Evolutionary conservation across 768 basidiomycete genomes (phyloP).

Genomic region (Strobilomyces echinocephalus): DNA sequence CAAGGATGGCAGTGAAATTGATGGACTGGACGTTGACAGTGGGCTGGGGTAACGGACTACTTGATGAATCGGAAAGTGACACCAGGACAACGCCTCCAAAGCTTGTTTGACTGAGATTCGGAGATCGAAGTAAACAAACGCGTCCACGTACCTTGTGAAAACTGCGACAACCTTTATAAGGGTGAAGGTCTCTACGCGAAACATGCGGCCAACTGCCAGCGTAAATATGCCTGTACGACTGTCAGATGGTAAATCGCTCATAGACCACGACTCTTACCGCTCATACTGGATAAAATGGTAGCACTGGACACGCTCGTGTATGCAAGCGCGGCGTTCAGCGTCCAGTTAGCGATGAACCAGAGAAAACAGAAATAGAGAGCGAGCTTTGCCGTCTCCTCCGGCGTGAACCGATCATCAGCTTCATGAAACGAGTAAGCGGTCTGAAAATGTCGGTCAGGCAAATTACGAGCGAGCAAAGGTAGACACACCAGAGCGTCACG

Average conservation of each 20-base stretch:
- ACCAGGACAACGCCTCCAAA: conserved; percentile 83
- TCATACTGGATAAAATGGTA: conserved; percentile 84
- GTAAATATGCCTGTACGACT: conserved; percentile 80
- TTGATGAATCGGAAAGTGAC: conserved; percentile 75
- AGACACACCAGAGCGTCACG: conserved; percentile 19
- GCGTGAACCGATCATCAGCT: conserved; percentile 44
- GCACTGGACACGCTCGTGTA: conserved; percentile 94
- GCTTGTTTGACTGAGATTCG: conserved; percentile 35
- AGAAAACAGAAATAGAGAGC: conserved; percentile 79
- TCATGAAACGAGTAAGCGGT: conserved; percentile 3
- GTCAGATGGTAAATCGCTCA: not conserved
- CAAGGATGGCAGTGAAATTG: conserved; percentile 39
- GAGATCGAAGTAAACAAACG: not conserved
- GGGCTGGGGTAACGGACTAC: conserved; percentile 4
- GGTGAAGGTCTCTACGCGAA: conserved; percentile 75
- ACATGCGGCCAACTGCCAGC: conserved; percentile 74
- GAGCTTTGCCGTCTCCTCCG: conserved; percentile 68
- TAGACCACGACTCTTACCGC: conserved; percentile 50
- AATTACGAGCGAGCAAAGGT: not conserved
- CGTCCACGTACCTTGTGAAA: conserved; percentile 56
- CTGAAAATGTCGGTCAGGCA: conserved; percentile 4
- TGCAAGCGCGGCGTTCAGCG: conserved; percentile 74
- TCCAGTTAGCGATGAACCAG: conserved; percentile 96
- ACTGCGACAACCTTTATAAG: conserved; percentile 74
- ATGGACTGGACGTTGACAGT: conserved; percentile 12